A percentile compares a stretch with the other conserved stretches of the same genome.
Conservation (phyloP, 306 rosid genomes). For the Delonix regia region DNA sequence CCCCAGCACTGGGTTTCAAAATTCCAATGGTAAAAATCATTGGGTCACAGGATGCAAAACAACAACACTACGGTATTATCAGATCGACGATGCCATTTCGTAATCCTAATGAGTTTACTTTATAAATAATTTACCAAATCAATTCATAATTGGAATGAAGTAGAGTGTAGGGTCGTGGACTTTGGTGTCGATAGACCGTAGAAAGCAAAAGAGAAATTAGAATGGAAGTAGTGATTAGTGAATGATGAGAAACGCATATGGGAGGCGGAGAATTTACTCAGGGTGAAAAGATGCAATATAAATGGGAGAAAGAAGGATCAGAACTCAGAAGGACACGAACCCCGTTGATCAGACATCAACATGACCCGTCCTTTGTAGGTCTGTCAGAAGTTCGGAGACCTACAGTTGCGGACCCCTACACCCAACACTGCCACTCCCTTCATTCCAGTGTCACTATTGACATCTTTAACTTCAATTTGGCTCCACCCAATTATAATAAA, state of each 20-base stretch:
- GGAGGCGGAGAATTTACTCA: neutral
- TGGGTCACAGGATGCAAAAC: neutral
- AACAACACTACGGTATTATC: no score
- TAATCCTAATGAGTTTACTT: no score
- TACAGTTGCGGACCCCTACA: neutral
- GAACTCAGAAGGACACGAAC: neutral
- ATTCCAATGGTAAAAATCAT: slow-evolving; percentile 7
- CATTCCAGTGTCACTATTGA: no score
- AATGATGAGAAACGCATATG: neutral
- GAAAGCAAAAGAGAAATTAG: neutral
- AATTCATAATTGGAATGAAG: no score
- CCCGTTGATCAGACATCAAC: slow-evolving; percentile 4
- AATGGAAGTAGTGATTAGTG: neutral
- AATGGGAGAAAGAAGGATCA: neutral
- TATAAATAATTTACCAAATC: no score
- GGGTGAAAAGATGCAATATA: neutral
- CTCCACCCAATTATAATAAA: no score
- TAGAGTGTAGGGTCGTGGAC: neutral
- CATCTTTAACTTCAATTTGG: no score
- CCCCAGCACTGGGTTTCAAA: neutral
- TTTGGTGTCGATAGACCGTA: neutral
- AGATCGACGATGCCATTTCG: no score
- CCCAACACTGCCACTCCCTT: neutral
- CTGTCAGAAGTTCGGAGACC: slow-evolving; percentile 25
- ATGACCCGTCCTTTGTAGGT: neutral